Base-by-base conservation (phyloP, 2,329 filamentous ascomycete genomes). In the Calonectria fujianensis region DNA sequence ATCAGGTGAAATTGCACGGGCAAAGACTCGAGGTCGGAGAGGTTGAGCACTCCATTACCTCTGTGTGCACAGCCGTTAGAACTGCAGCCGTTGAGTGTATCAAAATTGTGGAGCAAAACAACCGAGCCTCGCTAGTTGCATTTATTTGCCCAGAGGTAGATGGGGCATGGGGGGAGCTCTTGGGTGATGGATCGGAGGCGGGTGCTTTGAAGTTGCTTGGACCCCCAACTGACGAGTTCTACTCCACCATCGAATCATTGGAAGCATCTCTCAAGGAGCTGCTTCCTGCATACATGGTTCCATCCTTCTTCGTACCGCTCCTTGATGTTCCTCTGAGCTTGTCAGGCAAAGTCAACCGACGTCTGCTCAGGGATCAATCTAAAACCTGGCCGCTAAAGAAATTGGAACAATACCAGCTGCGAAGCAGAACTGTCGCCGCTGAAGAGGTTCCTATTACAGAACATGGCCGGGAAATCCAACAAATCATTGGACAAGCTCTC, bases 1-100 rank as follows among this genome's bases (percentile, higher is more conserved):
- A 61, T 14, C 57, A 61, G 31, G 57, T 61, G 9, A 61, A 61
- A 11, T 29, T 61, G n/a, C 57, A 61, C 35, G 57, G 57, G 3
- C 57, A 61, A 24, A 61, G 57, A 29, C 57, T 61, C 29, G 57
- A 61, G 37, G 57, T 61, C 1, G 57, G 57, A 61, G 57, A 61
- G 27, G 57, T 61, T 4, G 57, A 61, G 13, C 57, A 61, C 14
- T 61, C 18, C 35, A 61, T 61, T 8, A 61, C 57, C 10, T 41
- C 57, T 27, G n/a, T 27, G 27, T 61, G 57, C 57, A 4, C 57
- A 18, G n/a, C 35, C n/a, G 16, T 61, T 35, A 41, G 35, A 41
- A 61, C 35, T 9, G 57, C 57, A 2, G 57, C 57, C 37, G 57
- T 61, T 18, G 57, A 61, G n/a, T 61, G 57, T 27, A 41, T 61